Evolutionary conservation across 352 stramenopile genomes (phyloP).

Genomic region (Phytophthora quininea): DNA sequence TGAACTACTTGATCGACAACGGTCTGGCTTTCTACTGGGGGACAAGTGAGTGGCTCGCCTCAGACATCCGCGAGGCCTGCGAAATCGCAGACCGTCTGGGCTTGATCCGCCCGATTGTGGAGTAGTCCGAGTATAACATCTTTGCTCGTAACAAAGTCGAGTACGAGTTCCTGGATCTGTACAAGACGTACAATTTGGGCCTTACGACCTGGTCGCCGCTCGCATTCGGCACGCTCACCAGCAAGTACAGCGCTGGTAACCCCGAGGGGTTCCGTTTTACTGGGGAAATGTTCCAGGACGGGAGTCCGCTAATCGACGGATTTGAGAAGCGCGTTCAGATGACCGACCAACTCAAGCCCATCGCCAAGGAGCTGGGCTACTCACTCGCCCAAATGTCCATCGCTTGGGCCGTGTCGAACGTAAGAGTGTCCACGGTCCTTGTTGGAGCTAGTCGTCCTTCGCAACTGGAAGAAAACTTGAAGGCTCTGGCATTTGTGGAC

Average conservation of each 20-base stretch:
- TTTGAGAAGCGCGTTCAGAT: slow-evolving; percentile 32
- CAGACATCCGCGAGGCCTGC: slow-evolving; percentile 60
- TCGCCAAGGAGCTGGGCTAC: slow-evolving; percentile 46
- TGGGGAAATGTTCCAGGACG: slow-evolving; percentile 32
- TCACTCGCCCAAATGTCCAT: slow-evolving; percentile 51
- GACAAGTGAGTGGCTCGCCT: slow-evolving; percentile 45
- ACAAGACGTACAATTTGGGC: slow-evolving; percentile 18
- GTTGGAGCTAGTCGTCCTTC: slow-evolving; percentile 37
- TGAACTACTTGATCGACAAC: slow-evolving; percentile 56
- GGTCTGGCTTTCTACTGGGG: neutral
- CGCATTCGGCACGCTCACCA: slow-evolving; percentile 42
- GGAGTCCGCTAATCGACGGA: slow-evolving; percentile 20
- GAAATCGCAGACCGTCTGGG: slow-evolving; percentile 43
- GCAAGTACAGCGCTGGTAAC: slow-evolving; percentile 42
- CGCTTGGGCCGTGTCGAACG: slow-evolving; percentile 54
- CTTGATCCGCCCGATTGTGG: slow-evolving; percentile 42
- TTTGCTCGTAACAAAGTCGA: slow-evolving; percentile 15
- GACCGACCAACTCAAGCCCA: slow-evolving; percentile 30
- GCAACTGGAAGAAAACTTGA: slow-evolving; percentile 65
- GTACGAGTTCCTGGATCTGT: slow-evolving; percentile 9
- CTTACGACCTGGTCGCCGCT: slow-evolving; percentile 40
- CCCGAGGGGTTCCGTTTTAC: slow-evolving; percentile 38
- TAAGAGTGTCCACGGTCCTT: slow-evolving; percentile 56
- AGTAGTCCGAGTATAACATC: slow-evolving; percentile 74
- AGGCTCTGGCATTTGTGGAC: slow-evolving; percentile 40